These are phyloP conservation scores for Neurospora intermedia DNA, from an alignment of 495 filamentous ascomycete genomes.

Conservation along the genomic window DNA sequence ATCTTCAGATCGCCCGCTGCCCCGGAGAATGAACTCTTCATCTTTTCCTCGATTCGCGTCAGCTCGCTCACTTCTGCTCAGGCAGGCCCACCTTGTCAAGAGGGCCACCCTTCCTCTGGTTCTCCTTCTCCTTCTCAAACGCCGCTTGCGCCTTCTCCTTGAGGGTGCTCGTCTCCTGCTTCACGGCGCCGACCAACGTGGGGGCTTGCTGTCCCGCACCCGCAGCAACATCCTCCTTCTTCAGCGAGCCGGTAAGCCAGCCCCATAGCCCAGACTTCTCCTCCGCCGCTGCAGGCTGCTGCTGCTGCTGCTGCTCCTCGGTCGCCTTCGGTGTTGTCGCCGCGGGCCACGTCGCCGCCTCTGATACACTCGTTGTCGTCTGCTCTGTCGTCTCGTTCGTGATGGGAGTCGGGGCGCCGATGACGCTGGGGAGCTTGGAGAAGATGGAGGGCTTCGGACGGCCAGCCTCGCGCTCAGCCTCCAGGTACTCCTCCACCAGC, in stretches of 20 bases:
- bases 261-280: conserved; percentile 11
- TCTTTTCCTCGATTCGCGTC: conserved; percentile 6
- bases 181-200: conserved; percentile 22
- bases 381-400: not conserved
- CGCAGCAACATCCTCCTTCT: conserved; percentile 41
- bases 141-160: conserved; percentile 34
- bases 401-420: conserved; percentile 11
- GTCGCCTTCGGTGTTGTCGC: not conserved
- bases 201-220: conserved; percentile 25
- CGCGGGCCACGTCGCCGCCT: conserved; percentile 8
- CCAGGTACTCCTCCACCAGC: conserved; percentile 35
- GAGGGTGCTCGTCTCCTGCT: conserved; percentile 19
- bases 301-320: conserved; percentile 35
- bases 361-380: conserved; percentile 1
- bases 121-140: conserved; percentile 38
- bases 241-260: conserved; percentile 39
- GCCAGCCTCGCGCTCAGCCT: conserved; percentile 19
- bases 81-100: conserved; percentile 34
- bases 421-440: conserved; percentile 23
- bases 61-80: conserved; percentile 2
- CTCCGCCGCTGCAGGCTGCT: conserved; percentile 12
- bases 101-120: conserved; percentile 36
- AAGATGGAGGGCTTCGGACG: conserved; percentile 16
- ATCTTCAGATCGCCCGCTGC: conserved; percentile 10
- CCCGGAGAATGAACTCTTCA: not conserved